Evolutionary conservation across 345 rosid genomes (phyloP), one percentile per base, ranked within the genome.

Genomic region (Syzygium jambos): DNA sequence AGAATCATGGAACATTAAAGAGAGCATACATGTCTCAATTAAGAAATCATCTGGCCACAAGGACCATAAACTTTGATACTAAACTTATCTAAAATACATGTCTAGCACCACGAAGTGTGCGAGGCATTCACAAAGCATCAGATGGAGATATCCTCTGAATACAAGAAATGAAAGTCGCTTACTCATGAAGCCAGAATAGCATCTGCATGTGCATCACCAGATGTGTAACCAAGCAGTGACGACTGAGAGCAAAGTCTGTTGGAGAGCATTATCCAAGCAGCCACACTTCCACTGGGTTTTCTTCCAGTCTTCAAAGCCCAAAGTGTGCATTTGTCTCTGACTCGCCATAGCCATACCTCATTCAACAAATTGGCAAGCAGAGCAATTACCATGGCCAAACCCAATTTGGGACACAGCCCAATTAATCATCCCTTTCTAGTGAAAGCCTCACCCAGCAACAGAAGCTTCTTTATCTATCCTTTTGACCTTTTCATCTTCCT

Each of bases 401-500:
- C 80, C 49, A 68, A 34, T 68, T 34, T 68, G 80, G 7, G 13
- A 68, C 49, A 34, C 46, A 38, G 46, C 80, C 46, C 80, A 73
- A 73, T 38, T 34, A 73, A 73, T 9, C 14, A 1, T 73, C 49
- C 46, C 43, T 73, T 73, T 73, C 25, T 34, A 73, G 80, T 41
- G 25, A 34, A 73, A 73, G 49, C 80, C 2, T 38, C 49, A 73
- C 25, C 34, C 49, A 34, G 80, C 80, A 73, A 25, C 38, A 73
- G 49, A 34, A 9, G 80, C 80, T 73, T 34, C 80, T 73, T 73
- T 73, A 34, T 73, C 46, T 73, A 34, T 73, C 46, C 61, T 73
- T 73, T 34, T 4, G 2, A 73, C 80, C 25, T 34, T 34, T 68
- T 73, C 38, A 73, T 73, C 6, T 85, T 86, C 93, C 87, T 93